Evolutionary conservation across 768 basidiomycete species (phyloP), one percentile per base, ranked within the genome.

Genomic region (Phaeotremella fagi): DNA sequence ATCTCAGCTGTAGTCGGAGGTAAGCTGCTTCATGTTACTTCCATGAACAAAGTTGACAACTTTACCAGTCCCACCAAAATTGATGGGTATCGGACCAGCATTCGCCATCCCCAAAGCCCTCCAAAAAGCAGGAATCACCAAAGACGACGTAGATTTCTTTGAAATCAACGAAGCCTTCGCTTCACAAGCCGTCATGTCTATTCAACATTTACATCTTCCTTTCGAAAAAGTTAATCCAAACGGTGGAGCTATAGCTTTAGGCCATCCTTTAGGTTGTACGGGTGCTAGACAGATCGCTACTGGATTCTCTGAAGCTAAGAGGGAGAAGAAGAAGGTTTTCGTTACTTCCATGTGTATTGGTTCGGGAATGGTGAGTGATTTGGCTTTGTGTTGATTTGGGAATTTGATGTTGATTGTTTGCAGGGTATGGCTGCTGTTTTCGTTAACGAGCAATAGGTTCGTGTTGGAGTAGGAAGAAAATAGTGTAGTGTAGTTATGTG

Each of bases 241-340:
- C 62, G 90, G 90, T 16, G 88, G 90, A 9, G 83, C 89, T 0
- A 90, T 92, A 56, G 86, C 89, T 45, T 52, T 68, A 48, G 66
- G 68, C 48, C 71, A 73, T 54, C 70, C 70, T 1, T 53, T 73
- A 15, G 75, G 75, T 18, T 44, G 61, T 85, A 90, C 90, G 60
- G 90, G 90, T 28, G 78, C 85, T 23, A 83, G 90, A 25, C 90
- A 91, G 75, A 83, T 90, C 22, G 85, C 88, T 1, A 91, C 90
- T 2, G 90, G 86, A n/a, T 80, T 94, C 6, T 83, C 86, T 1
- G 84, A 92, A 69, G 79, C 90, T 31, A 83, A 82, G 63, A 79
- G 90, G 36, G 81, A 79, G 53, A 80, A 84, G 52, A 82, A 81
- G 50, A 79, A 81, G 64, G 67, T 94, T 22, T 79, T 94, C 52